Base-by-base conservation (phyloP, 2,329 filamentous ascomycete species). In the Fusarium sp. region DNA sequence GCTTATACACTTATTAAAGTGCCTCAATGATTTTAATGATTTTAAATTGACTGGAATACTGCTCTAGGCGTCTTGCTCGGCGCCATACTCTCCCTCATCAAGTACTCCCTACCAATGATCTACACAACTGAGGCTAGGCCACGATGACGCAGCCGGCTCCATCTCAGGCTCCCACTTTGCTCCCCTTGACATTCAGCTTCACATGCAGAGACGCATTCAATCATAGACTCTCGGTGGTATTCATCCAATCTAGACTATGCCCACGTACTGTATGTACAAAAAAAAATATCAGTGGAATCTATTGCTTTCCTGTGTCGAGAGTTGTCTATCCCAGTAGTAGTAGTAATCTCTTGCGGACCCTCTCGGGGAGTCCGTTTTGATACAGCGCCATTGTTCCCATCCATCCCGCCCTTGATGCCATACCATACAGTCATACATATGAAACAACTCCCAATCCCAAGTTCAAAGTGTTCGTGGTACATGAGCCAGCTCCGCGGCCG, bases 381-480 rank as follows among this genome's bases (percentile, higher is more conserved):
- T 76, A 78, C 76, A 78, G 71, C 75, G 76, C 75, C 77, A 32
- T 32, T 52, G 48, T 76, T 61, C 74, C 43, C 25, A 52, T 52
- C 48, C 48, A 67, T 68, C 71, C 74, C 67, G 66, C 71, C 74
- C 64, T 69, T 52, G 69, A 77, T 79, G 73, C 77, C 74, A 72
- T 80, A 78, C 75, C 76, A 74, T 78, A 75, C 76, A 78, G 62
- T 80, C 77, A 79, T 80, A 80, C 78, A 80, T 80, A 79, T 76
- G 77, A 80, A 78, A 79, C 67, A 76, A 75, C 74, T 65, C 72
- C 68, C 54, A 59, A 65, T 52, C 34, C 66, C 63, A 66, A 69
- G 68, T 71, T 58, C 34, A 52, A 52, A 52, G 48, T 25, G 52
- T 57, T 57, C 74, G 70, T 78, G 70, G 76, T 78, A 79, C 77